Evolutionary conservation across 1,139 yeast species (phyloP), one percentile per base, ranked within the genome.

Genomic region (Pichia terricola): DNA sequence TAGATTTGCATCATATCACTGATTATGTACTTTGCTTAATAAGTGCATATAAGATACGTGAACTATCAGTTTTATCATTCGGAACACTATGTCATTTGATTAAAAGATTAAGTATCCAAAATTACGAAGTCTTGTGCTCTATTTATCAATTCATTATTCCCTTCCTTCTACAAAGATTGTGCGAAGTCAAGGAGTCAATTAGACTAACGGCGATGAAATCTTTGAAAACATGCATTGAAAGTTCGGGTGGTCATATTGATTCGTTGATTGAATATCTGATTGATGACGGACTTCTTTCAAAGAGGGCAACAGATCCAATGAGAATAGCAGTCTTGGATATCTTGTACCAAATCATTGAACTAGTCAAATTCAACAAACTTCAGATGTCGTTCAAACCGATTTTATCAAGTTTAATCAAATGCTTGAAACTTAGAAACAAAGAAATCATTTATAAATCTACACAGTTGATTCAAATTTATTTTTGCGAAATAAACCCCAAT

Each of bases 41-140:
- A 11, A 53, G 66, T 8, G 79, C 77, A 2, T 66, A 69, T 37
- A 67, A 69, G 45, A 62, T 70, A 1, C 56, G 28, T 34, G 44
- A 32, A 40, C 49, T 62, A 28, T 64, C 69, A n/a, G 66, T 53
- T 10, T 49, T 53, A 35, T 73, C 83, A 2, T 84, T 85, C 58
- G 77, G 86, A 11, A 73, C 87, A 9, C 62, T 84, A 9, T 82
- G 89, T 48, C 91, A 87, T 57, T 64, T 87, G 40, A 75, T 85
- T 30, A 85, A 84, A 54, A 69, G 96, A 25, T 78, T 85, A 2
- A 77, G 84, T 42, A 77, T 81, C 61, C 96, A 86, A 63, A 81
- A 83, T 51, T 70, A 78, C 1, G 68, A 71, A 1, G 66, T 73
- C 2, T 67, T 88, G 39, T 68, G 67, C 44, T 65, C 65, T 1